Conservation (phyloP, 257 asterid genomes). For the Anisodus tanguticus region DNA sequence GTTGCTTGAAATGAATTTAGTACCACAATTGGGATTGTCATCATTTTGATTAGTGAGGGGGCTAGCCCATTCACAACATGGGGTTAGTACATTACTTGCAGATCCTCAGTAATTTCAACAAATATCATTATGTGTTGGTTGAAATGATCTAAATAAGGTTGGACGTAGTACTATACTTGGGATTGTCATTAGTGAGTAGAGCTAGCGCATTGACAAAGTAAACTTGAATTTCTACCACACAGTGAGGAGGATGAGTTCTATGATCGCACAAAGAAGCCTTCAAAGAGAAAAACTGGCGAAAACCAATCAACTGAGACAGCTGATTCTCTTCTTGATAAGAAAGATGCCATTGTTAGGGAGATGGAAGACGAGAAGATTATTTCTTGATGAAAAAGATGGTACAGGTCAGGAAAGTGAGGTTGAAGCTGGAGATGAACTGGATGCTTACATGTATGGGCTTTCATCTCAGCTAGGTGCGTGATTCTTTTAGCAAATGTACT, state of each 20-base stretch:
- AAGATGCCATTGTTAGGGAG: constrained; percentile 62
- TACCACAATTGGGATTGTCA: not conserved
- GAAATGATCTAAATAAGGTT: constrained; percentile 3
- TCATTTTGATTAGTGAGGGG: constrained; percentile 11
- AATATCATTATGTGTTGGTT: constrained; percentile 8
- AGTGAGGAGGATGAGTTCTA: constrained; percentile 95
- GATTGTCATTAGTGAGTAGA: constrained; percentile 11
- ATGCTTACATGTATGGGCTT: constrained; percentile 87
- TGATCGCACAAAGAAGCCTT: constrained; percentile 76
- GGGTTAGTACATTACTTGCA: constrained; percentile 48
- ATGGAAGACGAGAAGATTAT: constrained; percentile 66
- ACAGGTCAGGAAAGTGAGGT: constrained; percentile 17
- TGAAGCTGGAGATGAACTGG: constrained; percentile 91
- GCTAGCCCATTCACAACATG: not conserved
- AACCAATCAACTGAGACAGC: constrained; percentile 86
- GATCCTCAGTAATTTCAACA: constrained; percentile 7
- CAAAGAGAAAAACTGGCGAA: constrained; percentile 67
- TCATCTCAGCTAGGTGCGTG: constrained; percentile 83
- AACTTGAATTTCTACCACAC: constrained; percentile 37
- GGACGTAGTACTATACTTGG: not conserved
- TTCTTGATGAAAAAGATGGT: constrained; percentile 48
- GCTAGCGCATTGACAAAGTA: constrained; percentile 2
- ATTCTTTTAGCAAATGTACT: constrained; percentile 26
- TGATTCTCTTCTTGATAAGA: constrained; percentile 94
- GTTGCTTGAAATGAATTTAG: constrained; percentile 13